Conservation (phyloP, 805 yeast species). For the Schwanniomyces polymorphus region DNA sequence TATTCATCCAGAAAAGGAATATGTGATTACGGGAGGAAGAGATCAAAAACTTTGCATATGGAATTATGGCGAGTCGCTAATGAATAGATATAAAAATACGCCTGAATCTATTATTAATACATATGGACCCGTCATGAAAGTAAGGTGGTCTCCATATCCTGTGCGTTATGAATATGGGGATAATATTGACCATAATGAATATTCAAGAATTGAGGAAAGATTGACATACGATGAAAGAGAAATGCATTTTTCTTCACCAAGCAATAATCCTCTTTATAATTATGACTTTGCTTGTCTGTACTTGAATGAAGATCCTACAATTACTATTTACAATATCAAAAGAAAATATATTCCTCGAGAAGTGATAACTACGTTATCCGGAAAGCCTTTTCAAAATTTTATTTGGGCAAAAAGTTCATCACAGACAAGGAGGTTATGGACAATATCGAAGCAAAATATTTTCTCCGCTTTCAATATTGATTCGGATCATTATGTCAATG, state of each 20-base stretch:
- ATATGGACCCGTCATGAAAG: constrained; percentile 77
- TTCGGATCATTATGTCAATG: constrained; percentile 17
- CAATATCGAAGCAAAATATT: constrained; percentile 39
- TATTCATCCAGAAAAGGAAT: constrained; percentile 84
- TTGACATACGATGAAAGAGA: constrained; percentile 17
- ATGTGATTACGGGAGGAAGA: constrained; percentile 88
- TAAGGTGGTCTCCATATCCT: constrained; percentile 54
- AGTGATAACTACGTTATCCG: constrained; percentile 52
- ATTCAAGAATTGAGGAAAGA: constrained; percentile 18
- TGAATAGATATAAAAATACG: constrained; percentile 15
- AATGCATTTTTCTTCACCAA: constrained; percentile 10
- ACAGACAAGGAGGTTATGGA: constrained; percentile 31
- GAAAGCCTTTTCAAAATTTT: constrained; percentile 41
- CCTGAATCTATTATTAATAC: constrained; percentile 77
- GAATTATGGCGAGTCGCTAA: constrained; percentile 43
- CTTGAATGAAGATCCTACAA: constrained; percentile 67
- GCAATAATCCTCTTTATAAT: constrained; percentile 38
- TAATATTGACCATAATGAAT: constrained; percentile 10
- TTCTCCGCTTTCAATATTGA: constrained; percentile 36
- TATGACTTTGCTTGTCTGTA: constrained; percentile 76
- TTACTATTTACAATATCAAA: constrained; percentile 67
- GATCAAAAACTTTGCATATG: constrained; percentile 81
- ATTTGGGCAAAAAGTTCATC: constrained; percentile 35
- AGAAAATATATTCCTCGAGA: constrained; percentile 77
- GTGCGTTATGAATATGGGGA: constrained; percentile 4